A percentile compares a stretch with the other conserved stretches of the same genome.
These are phyloP conservation scores for Rhododendron simsii DNA, from an alignment of 148 eudicot species.

Conservation along the genomic window DNA sequence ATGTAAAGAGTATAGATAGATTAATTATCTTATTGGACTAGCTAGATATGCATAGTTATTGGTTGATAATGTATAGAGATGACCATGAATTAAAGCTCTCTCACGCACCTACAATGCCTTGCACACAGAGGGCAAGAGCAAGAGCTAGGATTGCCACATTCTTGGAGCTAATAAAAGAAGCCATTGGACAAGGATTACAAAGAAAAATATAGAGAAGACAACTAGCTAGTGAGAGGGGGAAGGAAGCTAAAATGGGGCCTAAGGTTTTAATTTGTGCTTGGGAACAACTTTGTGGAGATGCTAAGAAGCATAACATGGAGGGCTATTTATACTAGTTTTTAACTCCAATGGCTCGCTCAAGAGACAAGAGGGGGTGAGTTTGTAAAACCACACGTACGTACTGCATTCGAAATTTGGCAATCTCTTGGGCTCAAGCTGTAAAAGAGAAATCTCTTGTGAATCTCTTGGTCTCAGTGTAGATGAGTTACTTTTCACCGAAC, in stretches of 20 bases:
- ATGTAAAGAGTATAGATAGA: too few species aligned
- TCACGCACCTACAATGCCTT: conserved; percentile 12
- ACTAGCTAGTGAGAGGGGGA: neutral
- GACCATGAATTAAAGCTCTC: too few species aligned
- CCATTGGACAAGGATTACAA: conserved; percentile 2
- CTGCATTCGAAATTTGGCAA: too few species aligned
- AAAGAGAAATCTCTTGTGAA: too few species aligned
- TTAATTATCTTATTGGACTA: too few species aligned
- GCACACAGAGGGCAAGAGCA: conserved; percentile 11
- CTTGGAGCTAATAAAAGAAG: conserved; percentile 13
- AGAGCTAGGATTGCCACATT: conserved; percentile 17
- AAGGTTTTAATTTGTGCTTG: neutral
- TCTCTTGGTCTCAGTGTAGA: neutral
- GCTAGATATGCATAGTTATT: neutral
- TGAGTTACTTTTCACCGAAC: too few species aligned
- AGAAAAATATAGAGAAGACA: neutral
- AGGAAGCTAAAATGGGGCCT: neutral
- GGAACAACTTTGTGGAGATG: neutral
- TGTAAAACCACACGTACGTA: neutral
- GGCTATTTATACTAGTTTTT: conserved; percentile 7
- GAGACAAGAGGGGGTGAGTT: neutral
- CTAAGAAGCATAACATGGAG: neutral
- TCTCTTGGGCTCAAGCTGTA: too few species aligned
- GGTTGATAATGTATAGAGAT: neutral
- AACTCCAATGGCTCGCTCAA: neutral